Evolutionary conservation across 345 rosid species (phyloP), one percentile per base, ranked within the genome.

Genomic region (Salix brachista): DNA sequence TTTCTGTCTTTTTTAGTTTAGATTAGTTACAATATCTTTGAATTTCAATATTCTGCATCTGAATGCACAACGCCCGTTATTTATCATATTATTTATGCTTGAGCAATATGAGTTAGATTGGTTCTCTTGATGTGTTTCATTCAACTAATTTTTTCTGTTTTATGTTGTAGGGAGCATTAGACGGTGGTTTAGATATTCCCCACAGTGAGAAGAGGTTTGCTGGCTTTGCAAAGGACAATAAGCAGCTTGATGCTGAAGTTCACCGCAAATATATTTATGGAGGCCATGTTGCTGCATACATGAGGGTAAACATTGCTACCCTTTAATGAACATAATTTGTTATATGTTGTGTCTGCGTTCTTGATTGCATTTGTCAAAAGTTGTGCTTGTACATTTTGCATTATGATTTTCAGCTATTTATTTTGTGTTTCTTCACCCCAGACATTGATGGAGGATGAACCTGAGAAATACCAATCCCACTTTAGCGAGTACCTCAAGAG

Each of bases 151-250:
- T 2, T 0, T 37, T 37, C 7, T 68, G 4, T n/a, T 68, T 10
- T 1, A 19, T 42, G 19, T 23, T 41, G 28, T 81, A 94, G 98
- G 98, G 98, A 50, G 96, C 96, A 26, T 82, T 91, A 78, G 98
- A 94, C 71, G 97, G 96, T 71, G 98, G 98, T n/a, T 76, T 94
- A 84, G 98, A 91, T 77, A 90, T 90, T 70, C 98, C 94, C 4
- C 97, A 91, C 87, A 88, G 97, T 78, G 97, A 91, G 62, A 91
- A 89, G 88, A 84, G 98, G 73, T 94, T 92, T 70, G 97, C 98
- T 67, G 97, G 98, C 9, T 94, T 90, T 77, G 67, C 76, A 37
- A 91, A 89, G 72, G 93, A 89, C 4, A 71, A 70, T 67, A 91
- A 91, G 62, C 93, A 89, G 77, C 97, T 94, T n/a, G 92, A 94